phyloP scores from a whole-genome alignment of 768 basidiomycete genomes.

The Mycena floridula region DNA sequence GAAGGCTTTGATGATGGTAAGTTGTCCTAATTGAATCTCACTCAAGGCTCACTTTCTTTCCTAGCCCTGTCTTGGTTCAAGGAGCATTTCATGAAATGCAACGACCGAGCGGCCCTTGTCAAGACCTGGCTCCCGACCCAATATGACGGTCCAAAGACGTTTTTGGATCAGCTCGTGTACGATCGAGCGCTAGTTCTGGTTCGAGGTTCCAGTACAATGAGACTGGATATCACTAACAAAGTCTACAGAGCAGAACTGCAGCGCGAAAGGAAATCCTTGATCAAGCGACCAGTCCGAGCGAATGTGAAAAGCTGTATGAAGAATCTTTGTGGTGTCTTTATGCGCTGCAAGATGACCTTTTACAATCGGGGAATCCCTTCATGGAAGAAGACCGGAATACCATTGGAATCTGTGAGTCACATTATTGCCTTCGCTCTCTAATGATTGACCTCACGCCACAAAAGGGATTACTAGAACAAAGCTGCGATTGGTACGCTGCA shows the following conservation, averaged over 20 bases:
- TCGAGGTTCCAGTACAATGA: background rate
- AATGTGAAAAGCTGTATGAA: constrained; percentile 93
- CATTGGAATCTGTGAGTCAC: constrained; percentile 62
- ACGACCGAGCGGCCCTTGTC: constrained; percentile 82
- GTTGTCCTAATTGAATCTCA: constrained; percentile 6
- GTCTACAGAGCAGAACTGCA: constrained; percentile 77
- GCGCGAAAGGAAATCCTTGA: constrained; percentile 88
- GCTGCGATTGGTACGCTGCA: constrained; percentile 73
- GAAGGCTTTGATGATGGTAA: constrained; percentile 77
- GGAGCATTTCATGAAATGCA: constrained; percentile 89
- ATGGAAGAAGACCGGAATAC: constrained; percentile 79
- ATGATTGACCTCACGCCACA: background rate
- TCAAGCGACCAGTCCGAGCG: constrained; percentile 65
- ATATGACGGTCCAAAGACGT: constrained; percentile 76
- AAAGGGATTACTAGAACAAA: constrained; percentile 84
- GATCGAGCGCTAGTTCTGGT: constrained; percentile 82
- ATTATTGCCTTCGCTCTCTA: constrained; percentile 4
- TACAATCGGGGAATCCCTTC: constrained; percentile 78
- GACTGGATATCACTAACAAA: background rate
- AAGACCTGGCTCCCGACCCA: constrained; percentile 85
- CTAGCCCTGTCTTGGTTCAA: constrained; percentile 86
- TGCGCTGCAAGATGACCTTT: constrained; percentile 82
- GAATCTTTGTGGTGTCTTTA: constrained; percentile 93
- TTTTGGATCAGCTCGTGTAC: constrained; percentile 88
- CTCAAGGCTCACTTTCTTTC: background rate